Base-by-base conservation (phyloP, 116 monocot genomes). In the Posidonia oceanica region DNA sequence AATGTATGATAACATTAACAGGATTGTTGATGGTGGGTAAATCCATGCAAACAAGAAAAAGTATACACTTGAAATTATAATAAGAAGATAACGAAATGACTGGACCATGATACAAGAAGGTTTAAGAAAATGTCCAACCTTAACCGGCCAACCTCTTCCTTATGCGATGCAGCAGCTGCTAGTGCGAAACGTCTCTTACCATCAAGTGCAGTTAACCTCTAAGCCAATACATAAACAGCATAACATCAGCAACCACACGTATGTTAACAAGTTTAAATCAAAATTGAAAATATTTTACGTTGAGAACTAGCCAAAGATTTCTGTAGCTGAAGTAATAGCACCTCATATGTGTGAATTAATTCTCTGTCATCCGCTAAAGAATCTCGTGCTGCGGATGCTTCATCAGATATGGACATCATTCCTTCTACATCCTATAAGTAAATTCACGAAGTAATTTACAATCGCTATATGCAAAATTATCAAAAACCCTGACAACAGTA, bases 321-420 rank as follows among this genome's bases (percentile, higher is more conserved):
- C 52, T 68, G 15, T 20, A 16, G 41, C 18, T 66, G n/a, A 56
- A 16, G 18, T 16, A 71, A 61, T 41, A 7, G 69, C 71, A 92
- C 97, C 92, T 97, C 97, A 79, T 78, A 97, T 76, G 97, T 92
- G 70, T 87, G 85, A 79, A 97, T 88, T 54, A 97, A 75, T 75
- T 97, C 92, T 60, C 76, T 89, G 55, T 92, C 92, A 75, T 97
- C 81, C 54, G 83, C 85, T 67, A 92, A 79, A 56, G 97, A 97
- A 83, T 97, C 97, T 72, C 80, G 89, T 52, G 97, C 97, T 63
- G 87, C 97, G 73, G 89, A 85, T 73, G 97, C 92, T 85, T 97
- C 97, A 75, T 92, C 89, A 73, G 97, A 97, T 81, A 97, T 97
- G 5, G 89, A 97, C 97, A 97, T 92, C 97, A 97, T 97, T 29